phyloP scores from a whole-genome alignment of 1,284 basidiomycete species.

The Apiotrichum akiyoshidainum region DNA sequence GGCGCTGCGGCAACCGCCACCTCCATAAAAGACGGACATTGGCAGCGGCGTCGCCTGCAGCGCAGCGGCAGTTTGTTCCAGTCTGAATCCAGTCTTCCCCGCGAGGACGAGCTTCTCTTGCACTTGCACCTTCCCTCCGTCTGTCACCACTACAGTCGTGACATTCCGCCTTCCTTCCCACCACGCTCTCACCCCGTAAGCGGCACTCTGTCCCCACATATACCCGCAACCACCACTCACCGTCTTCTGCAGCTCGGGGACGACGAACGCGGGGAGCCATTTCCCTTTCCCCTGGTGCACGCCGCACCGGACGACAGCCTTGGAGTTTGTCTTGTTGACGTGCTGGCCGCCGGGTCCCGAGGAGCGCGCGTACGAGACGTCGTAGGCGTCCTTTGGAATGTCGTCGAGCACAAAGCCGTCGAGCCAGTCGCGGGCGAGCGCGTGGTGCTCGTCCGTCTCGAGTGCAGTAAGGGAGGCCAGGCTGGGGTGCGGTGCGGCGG shows the following conservation, averaged over 20 bases:
- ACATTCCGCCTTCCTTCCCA: too few relatives aligned
- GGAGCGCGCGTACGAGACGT: slow-evolving; percentile 39
- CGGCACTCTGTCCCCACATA: too few relatives aligned
- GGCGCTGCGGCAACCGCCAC: too few relatives aligned
- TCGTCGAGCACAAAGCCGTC: slow-evolving; percentile 35
- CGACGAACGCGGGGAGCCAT: slow-evolving; percentile 46
- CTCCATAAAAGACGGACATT: too few relatives aligned
- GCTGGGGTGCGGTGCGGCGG: slow-evolving; percentile 3
- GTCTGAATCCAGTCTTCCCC: too few relatives aligned
- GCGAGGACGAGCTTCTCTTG: too few relatives aligned
- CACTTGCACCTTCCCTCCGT: too few relatives aligned
- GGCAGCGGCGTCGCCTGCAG: too few relatives aligned
- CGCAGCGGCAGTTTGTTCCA: too few relatives aligned
- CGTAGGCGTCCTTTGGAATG: slow-evolving; percentile 40
- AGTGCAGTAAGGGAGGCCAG: slow-evolving; percentile 21
- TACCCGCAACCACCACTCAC: slow-evolving; percentile 27
- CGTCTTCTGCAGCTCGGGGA: slow-evolving; percentile 32
- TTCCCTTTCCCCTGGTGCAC: slow-evolving; percentile 24
- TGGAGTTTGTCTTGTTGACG: slow-evolving; percentile 51
- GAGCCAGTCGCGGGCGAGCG: slow-evolving; percentile 35
- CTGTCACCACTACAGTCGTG: too few relatives aligned
- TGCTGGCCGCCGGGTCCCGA: slow-evolving; percentile 51
- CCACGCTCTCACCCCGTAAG: too few relatives aligned
- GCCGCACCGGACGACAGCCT: slow-evolving; percentile 41
- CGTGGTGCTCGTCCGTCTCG: slow-evolving; percentile 25